These are phyloP conservation scores for Cyclostephanos tholiformis DNA, from an alignment of 108 stramenopile genomes.

Conservation along the genomic window DNA sequence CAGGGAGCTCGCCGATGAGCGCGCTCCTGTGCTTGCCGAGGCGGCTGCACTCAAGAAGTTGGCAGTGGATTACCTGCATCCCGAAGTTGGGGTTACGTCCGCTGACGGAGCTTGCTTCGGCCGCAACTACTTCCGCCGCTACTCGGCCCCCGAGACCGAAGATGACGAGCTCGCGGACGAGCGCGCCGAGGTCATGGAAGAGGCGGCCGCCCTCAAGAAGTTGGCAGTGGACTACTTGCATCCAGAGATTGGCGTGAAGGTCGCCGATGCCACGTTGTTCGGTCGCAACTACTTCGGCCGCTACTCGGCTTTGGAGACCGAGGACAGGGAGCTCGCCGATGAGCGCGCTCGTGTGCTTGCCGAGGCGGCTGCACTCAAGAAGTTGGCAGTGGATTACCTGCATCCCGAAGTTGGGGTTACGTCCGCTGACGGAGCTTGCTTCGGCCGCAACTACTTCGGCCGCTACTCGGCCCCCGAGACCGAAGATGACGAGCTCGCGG, in stretches of 20 bases:
- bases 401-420: constrained; percentile 70
- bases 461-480: constrained; percentile 64
- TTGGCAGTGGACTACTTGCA: constrained; percentile 34
- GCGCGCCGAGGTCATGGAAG: too few species aligned
- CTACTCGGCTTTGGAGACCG: constrained; percentile 49
- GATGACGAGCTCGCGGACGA: too few species aligned
- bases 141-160: neutral
- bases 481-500: constrained; percentile 23
- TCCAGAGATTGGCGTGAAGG: constrained; percentile 23
- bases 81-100: constrained; percentile 40
- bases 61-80: constrained; percentile 46
- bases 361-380: constrained; percentile 59
- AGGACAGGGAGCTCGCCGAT: constrained; percentile 28
- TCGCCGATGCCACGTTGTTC: constrained; percentile 14
- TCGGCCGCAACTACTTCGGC: constrained; percentile 69
- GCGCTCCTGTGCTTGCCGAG: neutral
- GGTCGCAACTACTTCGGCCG: constrained; percentile 45
- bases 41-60: constrained; percentile 40
- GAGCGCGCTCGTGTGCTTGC: constrained; percentile 54
- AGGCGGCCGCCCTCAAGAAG: constrained; percentile 18
- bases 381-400: constrained; percentile 57
- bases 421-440: constrained; percentile 32
- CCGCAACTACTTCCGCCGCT: constrained; percentile 49
- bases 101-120: constrained; percentile 24
- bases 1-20: neutral